Evolutionary conservation across 441 rosid genomes (phyloP), one percentile per base, ranked within the genome.

Genomic region (Capsella rubella): DNA sequence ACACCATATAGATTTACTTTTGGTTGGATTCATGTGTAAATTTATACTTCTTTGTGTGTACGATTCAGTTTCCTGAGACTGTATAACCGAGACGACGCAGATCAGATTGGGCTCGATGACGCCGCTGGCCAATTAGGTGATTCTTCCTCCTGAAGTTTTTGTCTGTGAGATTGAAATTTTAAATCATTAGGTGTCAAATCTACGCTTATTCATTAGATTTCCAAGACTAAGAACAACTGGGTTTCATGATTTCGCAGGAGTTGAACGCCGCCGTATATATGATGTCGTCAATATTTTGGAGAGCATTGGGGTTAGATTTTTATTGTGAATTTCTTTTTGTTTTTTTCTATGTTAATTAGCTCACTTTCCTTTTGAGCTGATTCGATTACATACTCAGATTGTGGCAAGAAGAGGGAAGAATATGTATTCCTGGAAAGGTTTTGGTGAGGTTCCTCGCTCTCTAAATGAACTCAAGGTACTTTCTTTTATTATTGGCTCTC

Each of bases 241-340:
- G 11, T 35, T 28, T 4, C 14, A 15, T 31, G 0, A 5, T 65
- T 62, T 78, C 79, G 77, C 75, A 94, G 97, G 97, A 15, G 97
- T 94, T 60, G 99, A 92, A 74, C 83, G 97, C 18, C 85, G 97
- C 8, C 87, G 99, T 42, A 92, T 94, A 39, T 94, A 94, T 46
- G 97, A 94, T 64, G 90, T 92, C 27, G 98, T 94, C 61, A 94
- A 94, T 74, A 88, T 94, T 13, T 39, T 94, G 79, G 97, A 94
- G 83, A 91, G 97, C 74, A 84, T 94, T 61, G 97, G 96, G 63
- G 98, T 94, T 70, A 57, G 29, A 21, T 21, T 9, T 25, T 12
- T 51, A 56, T 47, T 50, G 35, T 3, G 66, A 31, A 6, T 27
- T 1, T 1, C 1, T 5, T 31, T 31, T 31, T 31, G 1, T 13